A percentile compares a stretch with the other conserved stretches of the same genome.
These are phyloP conservation scores for Antitrichia curtipendula DNA, from an alignment of 225 moss, liverwort and hornwort genomes.

Conservation along the genomic window DNA sequence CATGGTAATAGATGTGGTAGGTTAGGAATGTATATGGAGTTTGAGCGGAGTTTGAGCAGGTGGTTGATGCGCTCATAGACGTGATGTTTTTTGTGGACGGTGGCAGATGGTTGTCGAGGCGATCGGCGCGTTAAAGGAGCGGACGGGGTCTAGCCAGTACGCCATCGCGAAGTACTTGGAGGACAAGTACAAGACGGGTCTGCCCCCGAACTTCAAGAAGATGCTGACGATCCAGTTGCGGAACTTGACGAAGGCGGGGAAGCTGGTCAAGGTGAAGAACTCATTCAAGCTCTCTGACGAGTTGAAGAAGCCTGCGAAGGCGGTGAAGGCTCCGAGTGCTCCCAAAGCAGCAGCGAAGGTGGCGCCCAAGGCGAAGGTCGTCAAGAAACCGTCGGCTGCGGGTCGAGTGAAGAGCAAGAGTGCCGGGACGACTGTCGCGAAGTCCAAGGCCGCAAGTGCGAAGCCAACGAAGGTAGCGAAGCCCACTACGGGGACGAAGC, in stretches of 20 bases:
- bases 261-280: conserved; percentile 84
- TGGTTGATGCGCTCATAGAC: not conserved
- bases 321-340: conserved; percentile 13
- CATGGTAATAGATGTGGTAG: not conserved
- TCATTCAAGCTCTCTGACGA: conserved; percentile 82
- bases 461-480: conserved; percentile 33
- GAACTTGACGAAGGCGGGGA: conserved; percentile 62
- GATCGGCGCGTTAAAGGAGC: conserved; percentile 71
- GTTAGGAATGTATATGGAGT: not conserved
- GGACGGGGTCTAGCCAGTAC: conserved; percentile 84
- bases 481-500: conserved; percentile 14
- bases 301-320: conserved; percentile 66
- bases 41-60: not conserved
- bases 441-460: not conserved
- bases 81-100: not conserved
- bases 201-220: conserved; percentile 83
- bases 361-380: conserved; percentile 11
- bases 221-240: conserved; percentile 56
- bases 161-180: conserved; percentile 86
- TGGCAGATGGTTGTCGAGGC: conserved; percentile 76
- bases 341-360: conserved; percentile 20
- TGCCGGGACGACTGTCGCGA: not conserved
- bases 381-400: conserved; percentile 41
- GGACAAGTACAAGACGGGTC: conserved; percentile 68
- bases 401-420: conserved; percentile 27